Evolutionary conservation across 140 eudicot species (phyloP).

Genomic region (Flaveria floridana): DNA sequence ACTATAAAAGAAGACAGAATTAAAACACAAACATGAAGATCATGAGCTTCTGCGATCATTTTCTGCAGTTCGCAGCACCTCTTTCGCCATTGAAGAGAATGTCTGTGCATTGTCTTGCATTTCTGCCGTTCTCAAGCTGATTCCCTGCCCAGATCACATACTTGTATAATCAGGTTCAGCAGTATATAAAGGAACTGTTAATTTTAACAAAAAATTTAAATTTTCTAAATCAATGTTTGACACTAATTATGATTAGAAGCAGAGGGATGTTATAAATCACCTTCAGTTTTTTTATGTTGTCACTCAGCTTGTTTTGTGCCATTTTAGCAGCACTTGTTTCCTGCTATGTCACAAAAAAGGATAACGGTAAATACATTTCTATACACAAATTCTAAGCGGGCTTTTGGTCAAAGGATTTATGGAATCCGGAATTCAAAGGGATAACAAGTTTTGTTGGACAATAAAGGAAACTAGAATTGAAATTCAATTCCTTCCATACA

Average conservation of each 20-base stretch:
- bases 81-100: conserved; percentile 81
- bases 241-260: neutral
- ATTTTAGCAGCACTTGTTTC: conserved; percentile 68
- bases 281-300: conserved; percentile 83
- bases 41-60: conserved; percentile 46
- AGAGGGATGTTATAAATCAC: conserved; percentile 32
- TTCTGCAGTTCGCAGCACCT: conserved; percentile 62
- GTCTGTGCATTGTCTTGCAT: conserved; percentile 78
- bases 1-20: neutral
- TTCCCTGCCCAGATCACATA: conserved; percentile 51
- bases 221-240: neutral
- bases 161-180: neutral
- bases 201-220: neutral
- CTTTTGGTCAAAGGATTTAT: neutral
- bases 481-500: neutral
- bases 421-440: neutral
- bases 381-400: neutral
- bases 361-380: neutral
- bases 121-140: conserved; percentile 68
- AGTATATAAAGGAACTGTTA: too few species aligned
- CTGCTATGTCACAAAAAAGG: conserved; percentile 43
- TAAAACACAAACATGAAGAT: conserved; percentile 8
- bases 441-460: neutral
- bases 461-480: neutral
- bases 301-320: conserved; percentile 72